Evolutionary conservation across 2,329 filamentous ascomycete genomes (phyloP).

Genomic region (Kalmusia sp.): DNA sequence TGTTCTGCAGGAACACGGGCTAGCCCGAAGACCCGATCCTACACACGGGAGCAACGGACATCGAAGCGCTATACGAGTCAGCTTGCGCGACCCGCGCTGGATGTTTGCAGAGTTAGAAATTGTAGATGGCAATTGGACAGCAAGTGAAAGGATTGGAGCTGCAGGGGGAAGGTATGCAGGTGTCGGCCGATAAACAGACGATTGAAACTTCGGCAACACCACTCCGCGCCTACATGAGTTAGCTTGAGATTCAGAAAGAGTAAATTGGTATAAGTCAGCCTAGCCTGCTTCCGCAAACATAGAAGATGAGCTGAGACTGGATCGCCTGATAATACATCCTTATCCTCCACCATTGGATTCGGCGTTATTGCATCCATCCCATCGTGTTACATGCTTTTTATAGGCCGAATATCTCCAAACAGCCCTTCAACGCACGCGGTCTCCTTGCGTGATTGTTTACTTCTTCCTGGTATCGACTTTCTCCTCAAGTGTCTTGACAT

Average conservation of each 20-base stretch:
- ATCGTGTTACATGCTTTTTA: background rate
- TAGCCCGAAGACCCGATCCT: background rate
- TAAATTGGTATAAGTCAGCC: constrained; percentile 7
- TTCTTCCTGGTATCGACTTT: constrained; percentile 66
- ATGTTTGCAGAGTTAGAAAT: background rate
- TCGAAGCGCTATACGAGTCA: background rate
- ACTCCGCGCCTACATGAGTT: background rate
- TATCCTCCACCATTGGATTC: background rate
- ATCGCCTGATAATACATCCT: background rate
- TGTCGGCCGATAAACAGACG: background rate
- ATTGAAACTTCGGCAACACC: background rate
- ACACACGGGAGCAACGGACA: background rate
- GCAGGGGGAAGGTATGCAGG: background rate
- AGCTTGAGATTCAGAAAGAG: background rate
- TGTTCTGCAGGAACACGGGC: background rate
- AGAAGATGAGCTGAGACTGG: constrained; percentile 1
- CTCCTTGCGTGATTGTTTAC: constrained; percentile 4
- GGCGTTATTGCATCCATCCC: background rate
- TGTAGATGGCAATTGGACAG: background rate
- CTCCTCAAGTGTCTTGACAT: constrained; percentile 82
- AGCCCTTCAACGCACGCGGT: background rate
- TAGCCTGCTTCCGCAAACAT: background rate
- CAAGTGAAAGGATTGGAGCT: background rate
- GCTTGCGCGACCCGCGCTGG: background rate
- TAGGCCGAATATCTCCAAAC: no score